These are phyloP conservation scores for Russula sp. DNA, from an alignment of 768 basidiomycete genomes.

Conservation along the genomic window DNA sequence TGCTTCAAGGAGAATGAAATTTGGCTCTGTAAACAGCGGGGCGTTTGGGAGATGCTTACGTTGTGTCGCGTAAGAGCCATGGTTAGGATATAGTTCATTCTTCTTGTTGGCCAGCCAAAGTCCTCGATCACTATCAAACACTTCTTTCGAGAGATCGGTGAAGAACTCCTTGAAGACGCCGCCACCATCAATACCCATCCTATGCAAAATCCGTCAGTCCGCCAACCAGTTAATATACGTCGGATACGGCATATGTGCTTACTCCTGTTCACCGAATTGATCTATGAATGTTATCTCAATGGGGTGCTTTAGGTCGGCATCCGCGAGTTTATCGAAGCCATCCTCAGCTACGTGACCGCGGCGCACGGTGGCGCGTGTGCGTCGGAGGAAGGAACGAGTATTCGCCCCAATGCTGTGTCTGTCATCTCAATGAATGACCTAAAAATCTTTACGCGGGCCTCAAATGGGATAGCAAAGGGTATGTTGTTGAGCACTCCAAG, in stretches of 20 bases:
- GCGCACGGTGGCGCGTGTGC: slow-evolving; percentile 52
- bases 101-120: slow-evolving; percentile 89
- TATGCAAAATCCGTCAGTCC: slow-evolving; percentile 35
- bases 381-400: slow-evolving; percentile 22
- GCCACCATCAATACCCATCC: slow-evolving; percentile 88
- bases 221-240: neutral
- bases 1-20: slow-evolving; percentile 41
- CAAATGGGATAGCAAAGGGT: slow-evolving; percentile 93
- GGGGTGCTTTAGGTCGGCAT: slow-evolving; percentile 74
- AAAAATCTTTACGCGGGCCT: slow-evolving; percentile 86
- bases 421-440: slow-evolving; percentile 75
- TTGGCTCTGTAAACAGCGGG: slow-evolving; percentile 5
- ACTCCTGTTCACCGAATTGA: slow-evolving; percentile 84
- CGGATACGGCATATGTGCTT: slow-evolving; percentile 35
- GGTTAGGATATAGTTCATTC: slow-evolving; percentile 94
- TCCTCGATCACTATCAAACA: slow-evolving; percentile 91
- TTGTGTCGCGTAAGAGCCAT: slow-evolving; percentile 88
- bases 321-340: slow-evolving; percentile 80
- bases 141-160: slow-evolving; percentile 88
- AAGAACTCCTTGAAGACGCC: slow-evolving; percentile 98
- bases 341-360: slow-evolving; percentile 81
- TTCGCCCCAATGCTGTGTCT: slow-evolving; percentile 33
- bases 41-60: slow-evolving; percentile 43
- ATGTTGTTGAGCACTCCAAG: slow-evolving; percentile 92
- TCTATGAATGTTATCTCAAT: slow-evolving; percentile 92